Evolutionary conservation across 352 stramenopile species (phyloP).

Genomic region (Globisporangium abappressorium): DNA sequence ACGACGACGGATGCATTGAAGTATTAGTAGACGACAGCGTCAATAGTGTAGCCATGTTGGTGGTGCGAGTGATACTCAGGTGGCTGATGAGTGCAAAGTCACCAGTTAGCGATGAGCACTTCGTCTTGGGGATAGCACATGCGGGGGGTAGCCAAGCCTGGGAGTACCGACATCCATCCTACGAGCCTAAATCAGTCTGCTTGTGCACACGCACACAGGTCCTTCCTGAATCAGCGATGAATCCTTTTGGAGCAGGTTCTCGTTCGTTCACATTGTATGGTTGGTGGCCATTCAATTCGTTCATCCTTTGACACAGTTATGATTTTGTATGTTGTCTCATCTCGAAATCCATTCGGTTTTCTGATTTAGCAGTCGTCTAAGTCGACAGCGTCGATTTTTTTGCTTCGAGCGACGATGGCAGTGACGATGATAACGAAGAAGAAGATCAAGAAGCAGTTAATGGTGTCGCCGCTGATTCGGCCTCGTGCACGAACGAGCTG

Average conservation of each 20-base stretch:
- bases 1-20: background rate
- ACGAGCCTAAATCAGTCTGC: background rate
- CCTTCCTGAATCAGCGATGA: background rate
- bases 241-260: background rate
- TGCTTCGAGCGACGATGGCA: no score
- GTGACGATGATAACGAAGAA: no score
- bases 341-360: background rate
- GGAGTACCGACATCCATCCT: background rate
- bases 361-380: no score
- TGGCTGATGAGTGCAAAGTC: background rate
- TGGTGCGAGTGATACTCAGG: background rate
- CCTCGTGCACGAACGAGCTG: no score
- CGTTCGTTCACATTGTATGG: no score
- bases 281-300: no score
- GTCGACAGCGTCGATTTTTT: no score
- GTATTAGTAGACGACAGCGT: background rate
- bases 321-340: background rate
- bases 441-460: no score
- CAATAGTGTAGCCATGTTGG: background rate
- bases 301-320: no score
- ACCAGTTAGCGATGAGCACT: background rate
- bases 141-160: background rate
- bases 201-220: background rate
- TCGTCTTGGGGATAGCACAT: background rate
- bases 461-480: no score